Percentiles rank a stretch among this genome's conserved stretches.
These are phyloP conservation scores for Tulasnella sp. DNA, from an alignment of 768 basidiomycete genomes.

Conservation along the genomic window DNA sequence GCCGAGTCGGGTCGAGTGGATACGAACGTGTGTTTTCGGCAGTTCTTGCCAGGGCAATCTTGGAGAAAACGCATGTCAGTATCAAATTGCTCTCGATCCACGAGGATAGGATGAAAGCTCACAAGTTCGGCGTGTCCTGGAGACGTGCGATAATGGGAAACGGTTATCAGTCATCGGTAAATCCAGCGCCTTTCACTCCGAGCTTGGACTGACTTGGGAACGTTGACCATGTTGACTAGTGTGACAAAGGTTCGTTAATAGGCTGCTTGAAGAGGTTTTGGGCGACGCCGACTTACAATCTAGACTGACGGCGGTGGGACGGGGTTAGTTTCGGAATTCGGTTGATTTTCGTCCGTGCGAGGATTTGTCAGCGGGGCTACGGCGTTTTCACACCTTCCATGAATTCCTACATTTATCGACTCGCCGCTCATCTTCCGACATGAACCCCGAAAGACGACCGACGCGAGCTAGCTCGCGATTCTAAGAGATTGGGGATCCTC, in stretches of 20 bases:
- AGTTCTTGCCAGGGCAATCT: conserved; percentile 95
- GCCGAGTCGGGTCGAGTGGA: not conserved
- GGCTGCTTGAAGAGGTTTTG: not conserved
- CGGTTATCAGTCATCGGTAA: not conserved
- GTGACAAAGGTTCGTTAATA: not conserved
- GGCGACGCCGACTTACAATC: conserved; percentile 18
- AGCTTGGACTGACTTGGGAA: conserved; percentile 72
- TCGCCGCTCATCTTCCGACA: not conserved
- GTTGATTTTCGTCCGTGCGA: conserved; percentile 16
- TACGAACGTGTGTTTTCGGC: conserved; percentile 93
- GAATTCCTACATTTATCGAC: not conserved
- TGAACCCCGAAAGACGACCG: not conserved
- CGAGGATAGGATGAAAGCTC: conserved; percentile 36
- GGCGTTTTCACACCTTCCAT: not conserved
- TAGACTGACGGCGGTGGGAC: conserved; percentile 4
- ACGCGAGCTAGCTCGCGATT: not conserved
- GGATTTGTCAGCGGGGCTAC: not conserved
- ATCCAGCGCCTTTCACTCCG: conserved; percentile 17
- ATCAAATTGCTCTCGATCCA: not conserved
- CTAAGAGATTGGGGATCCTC: not conserved
- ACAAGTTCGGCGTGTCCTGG: conserved; percentile 95
- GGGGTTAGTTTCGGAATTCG: conserved; percentile 12
- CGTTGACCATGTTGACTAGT: conserved; percentile 72
- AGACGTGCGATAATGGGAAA: not conserved
- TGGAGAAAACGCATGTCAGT: conserved; percentile 19